Evolutionary conservation across 345 rosid species (phyloP), one percentile per base, ranked within the genome.

Genomic region (Excoecaria cochinchinensis): DNA sequence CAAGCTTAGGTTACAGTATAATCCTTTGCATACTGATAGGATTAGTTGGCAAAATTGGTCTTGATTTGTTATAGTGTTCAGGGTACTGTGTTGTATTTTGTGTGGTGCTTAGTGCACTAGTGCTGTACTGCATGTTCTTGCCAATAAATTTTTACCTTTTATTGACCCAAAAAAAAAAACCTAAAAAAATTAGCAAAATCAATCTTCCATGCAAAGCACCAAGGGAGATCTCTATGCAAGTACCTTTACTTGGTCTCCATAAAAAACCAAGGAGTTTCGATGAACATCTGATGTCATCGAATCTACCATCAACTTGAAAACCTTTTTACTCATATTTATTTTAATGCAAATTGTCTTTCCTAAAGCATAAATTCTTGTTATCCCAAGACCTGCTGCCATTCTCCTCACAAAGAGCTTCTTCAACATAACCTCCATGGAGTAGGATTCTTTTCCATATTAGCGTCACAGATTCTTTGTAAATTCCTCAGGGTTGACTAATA

Each of bases 371-470:
- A 95, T 88, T 86, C 87, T 83, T 65, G 76, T 84, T 65, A 95
- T 88, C 84, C 97, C 99, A 77, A 95, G 87, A 84, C 92, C 99
- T 72, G 99, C 94, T 9, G 97, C 97, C 97, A 95, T 95, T 84
- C 99, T 90, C 84, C 92, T 90, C 76, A 87, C 92, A 69, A 91
- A 92, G 31, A 92, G 84, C 90, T 90, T 92, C 89, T 92, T 95
- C 85, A 95, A 85, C 24, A 92, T 84, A 69, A 89, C 84, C 78
- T 89, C 99, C 99, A 91, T 92, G 71, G 97, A 84, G 74, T 84
- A 86, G 58, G 99, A 97, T 81, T 95, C 97, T 85, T 92, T 95
- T 74, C 97, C 97, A 80, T 88, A 85, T 73, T 92, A 93, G 40
- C 93, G 84, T 31, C 97, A 92, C 69, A 95, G 87, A 81, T 85